A percentile compares a stretch with the other conserved stretches of the same genome.
Conservation (phyloP, 345 rosid species). For the Eucalyptus curtisii region DNA sequence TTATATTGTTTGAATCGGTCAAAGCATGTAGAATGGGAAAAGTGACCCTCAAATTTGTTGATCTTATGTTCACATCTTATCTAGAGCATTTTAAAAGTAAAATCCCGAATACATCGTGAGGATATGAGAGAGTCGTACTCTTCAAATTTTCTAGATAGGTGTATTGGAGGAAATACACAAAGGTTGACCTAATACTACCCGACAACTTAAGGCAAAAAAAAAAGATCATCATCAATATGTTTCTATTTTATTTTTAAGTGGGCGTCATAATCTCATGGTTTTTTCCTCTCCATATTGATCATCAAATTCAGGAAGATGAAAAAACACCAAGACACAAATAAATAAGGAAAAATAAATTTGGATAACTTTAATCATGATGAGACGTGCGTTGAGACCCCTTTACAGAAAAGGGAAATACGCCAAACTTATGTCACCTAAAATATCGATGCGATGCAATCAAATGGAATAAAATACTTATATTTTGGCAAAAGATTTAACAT, state of each 20-base stretch:
- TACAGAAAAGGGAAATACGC: background rate
- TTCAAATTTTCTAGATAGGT: background rate
- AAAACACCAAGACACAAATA: background rate
- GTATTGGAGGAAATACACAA: background rate
- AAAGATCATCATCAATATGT: background rate
- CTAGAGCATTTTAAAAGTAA: background rate
- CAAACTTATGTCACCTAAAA: background rate
- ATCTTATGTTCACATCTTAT: background rate
- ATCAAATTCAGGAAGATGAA: background rate
- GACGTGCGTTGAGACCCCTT: accelerated
- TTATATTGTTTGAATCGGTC: background rate
- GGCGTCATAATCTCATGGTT: background rate
- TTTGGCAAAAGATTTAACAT: background rate
- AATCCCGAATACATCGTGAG: background rate
- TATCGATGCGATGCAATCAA: background rate
- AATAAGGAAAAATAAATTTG: background rate
- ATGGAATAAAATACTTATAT: background rate
- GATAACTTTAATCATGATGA: background rate
- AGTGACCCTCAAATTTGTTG: background rate
- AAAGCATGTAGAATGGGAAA: background rate
- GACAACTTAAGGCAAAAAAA: background rate
- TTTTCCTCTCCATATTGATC: background rate
- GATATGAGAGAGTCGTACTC: background rate
- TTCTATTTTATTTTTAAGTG: background rate
- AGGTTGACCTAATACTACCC: background rate